These are phyloP conservation scores for Gossypium mustelinum DNA, from an alignment of 345 rosid genomes.

Conservation along the genomic window DNA sequence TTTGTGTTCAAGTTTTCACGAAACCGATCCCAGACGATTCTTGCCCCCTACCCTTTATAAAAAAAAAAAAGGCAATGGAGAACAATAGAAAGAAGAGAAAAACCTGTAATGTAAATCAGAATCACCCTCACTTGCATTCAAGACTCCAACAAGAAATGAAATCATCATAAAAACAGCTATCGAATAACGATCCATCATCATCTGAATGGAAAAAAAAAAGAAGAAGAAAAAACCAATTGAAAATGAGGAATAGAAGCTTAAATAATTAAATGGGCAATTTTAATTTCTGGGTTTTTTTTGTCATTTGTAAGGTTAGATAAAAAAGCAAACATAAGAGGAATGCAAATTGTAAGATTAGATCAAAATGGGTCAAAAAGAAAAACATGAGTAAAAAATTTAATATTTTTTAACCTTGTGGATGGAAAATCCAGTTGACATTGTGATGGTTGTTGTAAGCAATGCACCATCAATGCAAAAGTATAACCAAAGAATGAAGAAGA, in stretches of 20 bases:
- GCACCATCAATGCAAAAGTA: too few relatives aligned
- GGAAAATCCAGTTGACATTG: neutral
- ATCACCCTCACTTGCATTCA: conserved; percentile 67
- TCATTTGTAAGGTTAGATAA: neutral
- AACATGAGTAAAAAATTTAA: neutral
- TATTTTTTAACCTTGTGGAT: neutral
- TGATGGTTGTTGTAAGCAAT: too few relatives aligned
- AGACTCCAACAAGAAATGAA: neutral
- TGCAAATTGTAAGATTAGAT: neutral
- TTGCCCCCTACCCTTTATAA: too few relatives aligned
- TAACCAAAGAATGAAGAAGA: too few relatives aligned
- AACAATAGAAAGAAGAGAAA: neutral
- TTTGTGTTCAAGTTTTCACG: too few relatives aligned
- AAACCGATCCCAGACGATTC: too few relatives aligned
- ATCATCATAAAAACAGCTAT: neutral
- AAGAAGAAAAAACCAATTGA: neutral
- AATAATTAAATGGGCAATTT: neutral
- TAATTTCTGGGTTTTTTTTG: neutral
- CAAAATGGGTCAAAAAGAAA: neutral
- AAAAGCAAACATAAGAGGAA: neutral
- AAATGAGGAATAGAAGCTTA: neutral
- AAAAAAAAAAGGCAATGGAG: neutral
- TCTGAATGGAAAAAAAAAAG: neutral
- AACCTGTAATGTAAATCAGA: conserved; percentile 68
- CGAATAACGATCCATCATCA: neutral